Conservation (phyloP, 164 flowering plant genomes). For the Chimonanthus praecox region DNA sequence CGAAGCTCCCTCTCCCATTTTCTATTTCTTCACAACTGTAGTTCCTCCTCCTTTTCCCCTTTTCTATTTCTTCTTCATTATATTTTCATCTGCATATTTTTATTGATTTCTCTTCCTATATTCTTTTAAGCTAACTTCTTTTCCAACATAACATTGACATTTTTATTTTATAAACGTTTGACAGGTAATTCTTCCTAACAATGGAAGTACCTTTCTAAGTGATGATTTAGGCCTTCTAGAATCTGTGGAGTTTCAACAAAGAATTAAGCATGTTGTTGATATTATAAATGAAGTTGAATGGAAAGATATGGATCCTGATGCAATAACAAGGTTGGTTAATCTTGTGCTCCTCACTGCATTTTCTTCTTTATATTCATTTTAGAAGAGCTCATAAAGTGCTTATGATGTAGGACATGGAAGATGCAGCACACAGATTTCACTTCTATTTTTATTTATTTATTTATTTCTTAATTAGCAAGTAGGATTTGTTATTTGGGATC, state of each 20-base stretch:
- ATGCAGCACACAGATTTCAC: too few relatives aligned
- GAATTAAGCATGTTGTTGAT: conserved; percentile 61
- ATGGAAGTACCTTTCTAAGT: conserved; percentile 51
- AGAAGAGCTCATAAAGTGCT: too few relatives aligned
- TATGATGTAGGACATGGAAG: too few relatives aligned
- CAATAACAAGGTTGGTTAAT: conserved; percentile 57
- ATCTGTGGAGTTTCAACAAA: conserved; percentile 72
- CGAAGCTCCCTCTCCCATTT: too few relatives aligned
- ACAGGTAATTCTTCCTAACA: conserved; percentile 51
- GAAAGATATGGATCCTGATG: conserved; percentile 74
- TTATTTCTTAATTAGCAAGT: too few relatives aligned
- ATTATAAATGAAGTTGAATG: conserved; percentile 75
- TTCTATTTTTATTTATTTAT: too few relatives aligned
- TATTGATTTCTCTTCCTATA: background rate
- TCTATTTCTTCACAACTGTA: too few relatives aligned
- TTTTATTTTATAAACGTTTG: conserved; percentile 6
- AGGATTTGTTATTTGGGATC: too few relatives aligned
- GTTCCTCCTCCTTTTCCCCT: too few relatives aligned
- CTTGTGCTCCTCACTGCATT: background rate
- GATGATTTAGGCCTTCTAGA: conserved; percentile 83
- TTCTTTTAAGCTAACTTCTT: background rate
- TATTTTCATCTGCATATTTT: background rate
- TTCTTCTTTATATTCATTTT: background rate
- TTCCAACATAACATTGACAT: background rate
- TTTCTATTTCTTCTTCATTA: background rate